Base-by-base conservation (phyloP, 768 basidiomycete genomes). In the Artomyces pyxidatus region DNA sequence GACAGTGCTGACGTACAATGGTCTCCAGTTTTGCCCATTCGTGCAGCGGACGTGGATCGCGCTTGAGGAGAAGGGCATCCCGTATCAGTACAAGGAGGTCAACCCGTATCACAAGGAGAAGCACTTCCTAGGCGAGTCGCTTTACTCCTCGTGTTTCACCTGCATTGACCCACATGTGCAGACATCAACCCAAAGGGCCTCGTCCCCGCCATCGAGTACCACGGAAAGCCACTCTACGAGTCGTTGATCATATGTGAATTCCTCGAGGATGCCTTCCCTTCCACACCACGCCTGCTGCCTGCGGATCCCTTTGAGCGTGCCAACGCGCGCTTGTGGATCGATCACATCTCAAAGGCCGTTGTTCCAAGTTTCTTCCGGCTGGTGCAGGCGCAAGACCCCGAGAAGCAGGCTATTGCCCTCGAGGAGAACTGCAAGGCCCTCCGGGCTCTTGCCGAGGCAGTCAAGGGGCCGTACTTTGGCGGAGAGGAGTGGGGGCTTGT, bases 81-180 rank as follows among this genome's bases (percentile, higher is more conserved):
- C 77, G 1, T 86, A 85, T 57, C 80, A 81, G 52, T 83, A 82
- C 60, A 73, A 74, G 50, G 80, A 84, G 59, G 72, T 79, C 19
- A 81, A 83, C 62, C 81, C 82, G 2, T 85, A 85, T 69, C 81
- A 80, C 65, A 85, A 84, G 56, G 78, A 78, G 57, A 64, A 70
- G 14, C 70, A 75, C 37, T 79, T 78, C 58, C 66, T 80, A 26
- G 73, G 77, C 75, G 51, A 29, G 70, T 48, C 26, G 5, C 42
- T 19, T 22, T 27, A 17, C 25, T 37, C 17, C 11, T 27, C 49
- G 10, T 10, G 22, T 37, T 44, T 27, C 37, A 11, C 35, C 37
- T 61, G 32, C 57, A 56, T 23, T 17, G 57, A 14, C 50, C 52
- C 26, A 35, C 4, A 17, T 51, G 58, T 27, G 41, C 59, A 69